phyloP scores from a whole-genome alignment of 2,329 filamentous ascomycete genomes.

The Huntiella savannae region DNA sequence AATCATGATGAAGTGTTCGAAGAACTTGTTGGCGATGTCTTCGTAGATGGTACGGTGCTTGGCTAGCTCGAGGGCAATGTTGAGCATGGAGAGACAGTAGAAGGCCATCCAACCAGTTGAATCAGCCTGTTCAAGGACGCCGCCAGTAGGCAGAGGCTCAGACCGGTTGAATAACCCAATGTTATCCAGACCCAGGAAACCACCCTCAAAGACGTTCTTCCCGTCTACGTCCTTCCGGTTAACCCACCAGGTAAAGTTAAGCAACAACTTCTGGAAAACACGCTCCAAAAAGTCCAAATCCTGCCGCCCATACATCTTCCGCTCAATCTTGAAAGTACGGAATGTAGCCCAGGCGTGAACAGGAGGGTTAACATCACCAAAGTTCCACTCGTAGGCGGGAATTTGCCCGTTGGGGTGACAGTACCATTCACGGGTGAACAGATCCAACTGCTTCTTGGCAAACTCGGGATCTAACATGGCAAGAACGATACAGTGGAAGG shows the following conservation, averaged over 20 bases:
- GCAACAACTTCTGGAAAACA: conserved; percentile 83
- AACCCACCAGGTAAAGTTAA: conserved; percentile 99
- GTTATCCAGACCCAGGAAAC: conserved; percentile 89
- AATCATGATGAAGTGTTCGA: conserved; percentile 96
- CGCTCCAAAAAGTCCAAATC: conserved; percentile 91
- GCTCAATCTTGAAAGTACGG: conserved; percentile 92
- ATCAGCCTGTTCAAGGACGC: conserved; percentile 86
- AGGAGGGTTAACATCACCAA: conserved; percentile 88
- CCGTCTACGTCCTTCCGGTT: conserved; percentile 88
- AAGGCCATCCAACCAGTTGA: conserved; percentile 99
- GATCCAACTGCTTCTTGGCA: conserved; percentile 90
- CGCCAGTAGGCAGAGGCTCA: conserved; percentile 81
- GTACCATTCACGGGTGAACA: conserved; percentile 96
- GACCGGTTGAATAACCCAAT: conserved; percentile 96
- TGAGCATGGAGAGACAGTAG: conserved; percentile 90
- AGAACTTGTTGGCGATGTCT: conserved; percentile 95
- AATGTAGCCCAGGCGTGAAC: conserved; percentile 95
- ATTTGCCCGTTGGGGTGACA: conserved; percentile 95
- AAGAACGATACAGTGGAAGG: conserved; percentile 88
- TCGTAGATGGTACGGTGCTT: conserved; percentile 93
- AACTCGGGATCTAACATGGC: conserved; percentile 97
- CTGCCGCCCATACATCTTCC: conserved; percentile 88
- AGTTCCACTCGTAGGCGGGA: conserved; percentile 93
- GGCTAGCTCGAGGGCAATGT: conserved; percentile 84
- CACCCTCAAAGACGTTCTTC: conserved; percentile 94